Conservation (phyloP, 2,329 filamentous ascomycete species). For the Aspergillus transmontanensis region DNA sequence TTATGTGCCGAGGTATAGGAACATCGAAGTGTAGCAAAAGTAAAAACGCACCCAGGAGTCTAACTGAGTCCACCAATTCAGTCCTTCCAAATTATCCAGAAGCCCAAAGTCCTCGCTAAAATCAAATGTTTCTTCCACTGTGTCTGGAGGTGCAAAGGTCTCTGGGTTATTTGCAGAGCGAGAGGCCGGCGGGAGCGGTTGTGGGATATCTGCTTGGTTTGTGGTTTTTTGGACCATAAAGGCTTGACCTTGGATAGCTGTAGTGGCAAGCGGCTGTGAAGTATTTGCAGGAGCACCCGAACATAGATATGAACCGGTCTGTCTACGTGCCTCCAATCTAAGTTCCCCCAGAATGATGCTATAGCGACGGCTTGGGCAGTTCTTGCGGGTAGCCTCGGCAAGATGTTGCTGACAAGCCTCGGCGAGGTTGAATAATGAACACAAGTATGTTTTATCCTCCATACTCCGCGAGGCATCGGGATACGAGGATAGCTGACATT, state of each 20-base stretch:
- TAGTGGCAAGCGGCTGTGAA: constrained; percentile 3
- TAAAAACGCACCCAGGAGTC: constrained; percentile 39
- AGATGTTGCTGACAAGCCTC: constrained; percentile 51
- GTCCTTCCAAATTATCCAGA: constrained; percentile 40
- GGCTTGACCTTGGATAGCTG: constrained; percentile 3
- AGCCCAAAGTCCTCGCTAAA: constrained; percentile 30
- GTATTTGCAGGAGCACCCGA: neutral
- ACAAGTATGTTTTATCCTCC: constrained; percentile 24
- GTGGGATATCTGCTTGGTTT: constrained; percentile 1
- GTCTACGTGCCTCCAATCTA: constrained; percentile 44
- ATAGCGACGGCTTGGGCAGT: constrained; percentile 51
- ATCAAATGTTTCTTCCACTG: constrained; percentile 21
- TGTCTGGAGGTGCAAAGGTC: constrained; percentile 22
- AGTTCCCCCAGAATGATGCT: constrained; percentile 53
- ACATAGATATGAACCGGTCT: constrained; percentile 27
- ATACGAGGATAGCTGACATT: constrained; percentile 30
- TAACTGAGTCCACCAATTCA: constrained; percentile 42
- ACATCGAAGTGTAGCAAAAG: neutral
- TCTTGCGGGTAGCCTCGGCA: constrained; percentile 49
- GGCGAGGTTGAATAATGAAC: constrained; percentile 44
- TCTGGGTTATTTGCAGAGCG: constrained; percentile 20
- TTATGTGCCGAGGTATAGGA: constrained; percentile 8
- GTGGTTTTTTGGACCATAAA: constrained; percentile 9
- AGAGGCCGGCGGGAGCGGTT: constrained; percentile 15
- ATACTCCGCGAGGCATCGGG: constrained; percentile 20